Percentiles rank a stretch among this genome's conserved stretches.
Evolutionary conservation across 371 early-diverging fungal genomes (phyloP).

Genomic region (Mortierella sp.): DNA sequence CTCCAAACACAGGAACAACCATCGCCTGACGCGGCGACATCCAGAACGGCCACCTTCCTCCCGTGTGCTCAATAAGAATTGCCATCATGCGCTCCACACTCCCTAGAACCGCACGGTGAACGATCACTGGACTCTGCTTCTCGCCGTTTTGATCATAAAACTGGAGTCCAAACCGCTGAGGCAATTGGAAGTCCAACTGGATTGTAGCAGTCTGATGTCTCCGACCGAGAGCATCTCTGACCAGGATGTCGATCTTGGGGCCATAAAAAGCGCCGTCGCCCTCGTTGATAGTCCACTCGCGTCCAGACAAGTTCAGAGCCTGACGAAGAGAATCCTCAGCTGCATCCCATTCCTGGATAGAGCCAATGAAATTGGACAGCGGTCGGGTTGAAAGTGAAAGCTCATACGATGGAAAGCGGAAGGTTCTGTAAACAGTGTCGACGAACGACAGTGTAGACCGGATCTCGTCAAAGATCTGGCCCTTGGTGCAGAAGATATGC

Average conservation of each 20-base stretch:
- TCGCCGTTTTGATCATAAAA: constrained; percentile 70
- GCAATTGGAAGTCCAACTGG: constrained; percentile 97
- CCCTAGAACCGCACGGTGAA: constrained; percentile 96
- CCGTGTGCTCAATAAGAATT: constrained; percentile 92
- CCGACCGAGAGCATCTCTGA: constrained; percentile 94
- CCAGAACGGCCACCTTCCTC: constrained; percentile 99
- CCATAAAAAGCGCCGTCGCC: constrained; percentile 99
- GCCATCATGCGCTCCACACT: constrained; percentile 96
- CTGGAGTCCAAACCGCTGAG: constrained; percentile 87
- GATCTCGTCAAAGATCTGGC: constrained; percentile 87
- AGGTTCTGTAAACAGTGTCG: constrained; percentile 88
- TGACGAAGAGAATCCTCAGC: constrained; percentile 91
- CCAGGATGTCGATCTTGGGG: constrained; percentile 99
- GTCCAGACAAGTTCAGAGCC: constrained; percentile 84
- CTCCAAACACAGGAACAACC: constrained; percentile 85
- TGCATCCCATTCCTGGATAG: constrained; percentile 93
- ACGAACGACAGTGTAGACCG: constrained; percentile 83
- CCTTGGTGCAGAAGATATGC: constrained; percentile 92
- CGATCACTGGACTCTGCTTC: constrained; percentile 87
- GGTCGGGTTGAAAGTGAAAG: constrained; percentile 98
- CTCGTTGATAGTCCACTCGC: constrained; percentile 90
- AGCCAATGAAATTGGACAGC: constrained; percentile 94
- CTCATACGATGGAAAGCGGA: constrained; percentile 89
- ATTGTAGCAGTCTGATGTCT: constrained; percentile 99
- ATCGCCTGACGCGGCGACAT: constrained; percentile 96